Evolutionary conservation across 805 yeast genomes (phyloP), one percentile per base, ranked within the genome.

Genomic region (Yarrowia deformans): DNA sequence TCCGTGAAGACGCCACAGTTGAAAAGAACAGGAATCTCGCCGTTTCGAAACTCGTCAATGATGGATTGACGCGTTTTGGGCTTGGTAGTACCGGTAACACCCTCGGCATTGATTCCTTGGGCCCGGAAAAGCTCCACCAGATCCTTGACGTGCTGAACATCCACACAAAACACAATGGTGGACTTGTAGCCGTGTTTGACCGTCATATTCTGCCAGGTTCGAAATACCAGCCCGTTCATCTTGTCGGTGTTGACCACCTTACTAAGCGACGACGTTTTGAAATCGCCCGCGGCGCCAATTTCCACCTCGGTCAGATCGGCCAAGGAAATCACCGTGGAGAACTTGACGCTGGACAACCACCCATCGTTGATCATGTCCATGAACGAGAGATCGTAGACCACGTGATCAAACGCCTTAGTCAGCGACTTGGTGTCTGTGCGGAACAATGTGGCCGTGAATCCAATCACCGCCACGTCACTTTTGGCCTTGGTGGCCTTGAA

Each of bases 1-100:
- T 93, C 98, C 0, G 97, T 93, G 73, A 94, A 89, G 7, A 93
- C 91, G 18, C 90, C 91, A 76, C 97, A 95, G 75, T 94, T 94
- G 79, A 95, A 84, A 39, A 93, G 78, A 0, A 94, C 96, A 5
- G 88, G 86, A 19, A 91, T 81, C 16, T 82, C 75, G 0, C 95
- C 93, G 0, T 78, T 73, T 70, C 82, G 84, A 75, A 93, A 94
- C 43, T 84, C 88, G 7, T 80, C 77, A 1, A 93, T 78, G 0
- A 87, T 81, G 2, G 77, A 74, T 16, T 79, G 83, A 49, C 98
- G 80, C 49, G 84, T 87, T 7, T 76, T 74, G 19, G 80, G 78
- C 6, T 81, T 81, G 0, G 97, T 90, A 14, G 80, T 81, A 0
- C 95, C 90, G 0, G 93, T 87, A 0, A 93, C 90, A 71, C 83